Evolutionary conservation across 2,329 filamentous ascomycete species (phyloP).

Genomic region (Xylaria arbuscula): DNA sequence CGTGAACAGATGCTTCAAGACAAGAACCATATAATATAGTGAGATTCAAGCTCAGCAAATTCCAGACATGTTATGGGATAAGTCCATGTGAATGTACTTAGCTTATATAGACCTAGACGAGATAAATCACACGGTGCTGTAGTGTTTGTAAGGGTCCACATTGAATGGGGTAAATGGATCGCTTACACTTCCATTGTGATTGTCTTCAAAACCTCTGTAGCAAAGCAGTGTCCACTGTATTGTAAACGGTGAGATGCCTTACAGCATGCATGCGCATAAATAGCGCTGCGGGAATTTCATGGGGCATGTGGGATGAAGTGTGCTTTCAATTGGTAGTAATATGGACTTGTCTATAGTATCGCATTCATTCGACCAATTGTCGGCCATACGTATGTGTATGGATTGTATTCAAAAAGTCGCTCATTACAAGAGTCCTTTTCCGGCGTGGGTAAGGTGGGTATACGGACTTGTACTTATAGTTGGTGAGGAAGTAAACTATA

Average conservation of each 20-base stretch:
- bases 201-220: not conserved
- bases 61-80: no score
- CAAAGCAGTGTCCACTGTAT: not conserved
- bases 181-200: not conserved
- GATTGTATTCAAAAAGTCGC: conserved; percentile 18
- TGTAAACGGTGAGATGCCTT: not conserved
- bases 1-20: not conserved
- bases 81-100: not conserved
- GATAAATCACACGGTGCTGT: conserved; percentile 12
- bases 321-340: conserved; percentile 8
- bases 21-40: not conserved
- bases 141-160: not conserved
- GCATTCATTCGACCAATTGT: not conserved
- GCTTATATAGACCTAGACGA: not conserved
- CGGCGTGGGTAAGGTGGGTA: not conserved
- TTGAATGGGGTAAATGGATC: not conserved
- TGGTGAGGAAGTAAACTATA: conserved; percentile 12
- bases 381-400: not conserved
- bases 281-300: conserved; percentile 29
- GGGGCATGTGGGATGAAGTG: conserved; percentile 5
- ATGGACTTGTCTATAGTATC: not conserved
- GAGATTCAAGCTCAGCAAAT: not conserved
- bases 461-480: conserved; percentile 11
- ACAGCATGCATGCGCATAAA: not conserved
- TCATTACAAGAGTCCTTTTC: conserved; percentile 7